Evolutionary conservation across 306 rosid species (phyloP).

Genomic region (Cicer pinnatifidum): DNA sequence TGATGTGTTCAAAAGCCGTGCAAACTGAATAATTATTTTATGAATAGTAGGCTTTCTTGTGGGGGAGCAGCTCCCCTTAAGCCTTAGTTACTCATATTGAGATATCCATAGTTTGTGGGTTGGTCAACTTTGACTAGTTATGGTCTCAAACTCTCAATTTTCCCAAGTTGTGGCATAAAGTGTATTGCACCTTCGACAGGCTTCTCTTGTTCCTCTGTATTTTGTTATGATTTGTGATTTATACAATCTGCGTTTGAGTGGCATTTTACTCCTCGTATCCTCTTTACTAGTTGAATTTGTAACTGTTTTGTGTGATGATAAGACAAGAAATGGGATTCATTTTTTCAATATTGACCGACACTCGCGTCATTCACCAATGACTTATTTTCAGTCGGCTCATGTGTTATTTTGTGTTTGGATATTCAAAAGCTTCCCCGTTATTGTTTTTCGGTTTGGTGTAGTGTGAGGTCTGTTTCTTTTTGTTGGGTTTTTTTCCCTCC

Average conservation of each 20-base stretch:
- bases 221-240: conserved; percentile 49
- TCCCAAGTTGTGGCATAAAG: conserved; percentile 49
- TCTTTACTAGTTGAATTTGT: conserved; percentile 43
- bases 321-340: conserved; percentile 38
- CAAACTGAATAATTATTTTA: conserved; percentile 48
- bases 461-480: conserved; percentile 1
- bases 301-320: conserved; percentile 48
- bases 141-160: conserved; percentile 50
- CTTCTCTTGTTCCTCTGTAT: conserved; percentile 45
- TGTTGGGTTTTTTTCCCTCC: conserved; percentile 3
- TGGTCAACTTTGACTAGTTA: conserved; percentile 48
- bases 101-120: conserved; percentile 49
- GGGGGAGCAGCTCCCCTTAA: conserved; percentile 46
- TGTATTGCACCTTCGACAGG: conserved; percentile 49
- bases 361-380: conserved; percentile 5
- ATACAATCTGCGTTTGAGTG: conserved; percentile 51
- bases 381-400: neutral
- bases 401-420: conserved; percentile 7
- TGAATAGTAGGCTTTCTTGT: conserved; percentile 44
- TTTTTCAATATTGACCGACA: conserved; percentile 5
- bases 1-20: conserved; percentile 71
- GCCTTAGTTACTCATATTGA: conserved; percentile 49
- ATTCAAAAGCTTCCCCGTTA: neutral
- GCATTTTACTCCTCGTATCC: conserved; percentile 33
- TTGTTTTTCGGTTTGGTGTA: neutral